Evolutionary conservation across 768 basidiomycete genomes (phyloP), one percentile per base, ranked within the genome.

Genomic region (Mycena rebaudengoi): DNA sequence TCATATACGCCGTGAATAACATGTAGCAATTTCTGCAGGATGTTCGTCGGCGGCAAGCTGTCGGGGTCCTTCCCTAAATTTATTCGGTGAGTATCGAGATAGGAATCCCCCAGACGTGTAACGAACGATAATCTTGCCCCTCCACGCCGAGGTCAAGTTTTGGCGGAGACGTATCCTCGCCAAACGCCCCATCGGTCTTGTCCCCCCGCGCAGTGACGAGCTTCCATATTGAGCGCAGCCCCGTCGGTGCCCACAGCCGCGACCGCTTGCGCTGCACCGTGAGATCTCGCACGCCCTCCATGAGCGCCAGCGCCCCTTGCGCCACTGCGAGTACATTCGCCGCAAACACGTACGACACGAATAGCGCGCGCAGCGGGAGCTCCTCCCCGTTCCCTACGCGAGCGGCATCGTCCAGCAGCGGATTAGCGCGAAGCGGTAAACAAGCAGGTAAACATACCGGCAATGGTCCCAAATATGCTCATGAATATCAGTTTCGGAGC

Each of bases 181-280:
- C 68, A 54, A 62, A 66, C 23, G 56, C 54, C 21, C 71, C 65
- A 7, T 71, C 69, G 40, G 70, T 70, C 43, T 74, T 64, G 60
- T 78, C 75, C 13, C 74, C 75, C 25, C 75, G 72, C 28, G 72
- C 49, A 58, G 64, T 23, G 63, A 78, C 28, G 33, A 76, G 64
- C 63, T 75, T 76, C 66, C 67, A 73, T 12, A 77, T 49, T 43
- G 66, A 53, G 64, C 80, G 45, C 68, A 87, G 58, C 8, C 82
- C 82, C 29, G 77, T 82, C 6, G 88, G 87, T 14, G 79, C 80
- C 82, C 87, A 87, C 25, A 87, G 66, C 61, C 80, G 74, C 44
- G 79, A 79, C 45, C 65, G 64, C 26, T 66, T 72, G 35, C 83
- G 77, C 45, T 80, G 80, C 45, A 65, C 66, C 18, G 79, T 76